A percentile compares a stretch with the other conserved stretches of the same genome.
Conservation (phyloP, 495 filamentous ascomycete genomes). For the Aspergillus kassunensis region DNA sequence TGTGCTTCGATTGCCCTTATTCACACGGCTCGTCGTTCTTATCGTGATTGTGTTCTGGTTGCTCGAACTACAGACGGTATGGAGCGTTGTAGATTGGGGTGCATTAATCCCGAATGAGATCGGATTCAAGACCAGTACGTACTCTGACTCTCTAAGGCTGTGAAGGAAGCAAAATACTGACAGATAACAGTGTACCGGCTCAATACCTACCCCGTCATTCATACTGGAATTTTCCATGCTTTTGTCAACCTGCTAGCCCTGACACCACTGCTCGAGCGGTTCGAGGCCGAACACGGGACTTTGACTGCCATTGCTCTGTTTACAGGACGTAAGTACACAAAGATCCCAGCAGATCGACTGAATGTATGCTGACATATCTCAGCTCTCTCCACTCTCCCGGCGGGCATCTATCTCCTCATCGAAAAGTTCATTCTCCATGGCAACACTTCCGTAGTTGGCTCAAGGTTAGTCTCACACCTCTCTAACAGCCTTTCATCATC, state of each 20-base stretch:
- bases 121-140: conserved; percentile 69
- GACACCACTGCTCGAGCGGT: conserved; percentile 81
- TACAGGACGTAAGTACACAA: conserved; percentile 69
- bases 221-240: conserved; percentile 72
- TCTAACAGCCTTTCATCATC: conserved; percentile 7
- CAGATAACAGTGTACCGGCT: conserved; percentile 72
- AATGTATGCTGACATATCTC: conserved; percentile 16
- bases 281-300: conserved; percentile 93
- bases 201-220: conserved; percentile 90
- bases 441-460: conserved; percentile 71
- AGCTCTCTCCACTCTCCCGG: conserved; percentile 80
- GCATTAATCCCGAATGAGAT: conserved; percentile 74
- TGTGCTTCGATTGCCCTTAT: conserved; percentile 78
- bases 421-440: conserved; percentile 62
- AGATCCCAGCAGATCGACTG: background rate
- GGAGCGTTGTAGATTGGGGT: conserved; percentile 69
- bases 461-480: conserved; percentile 59
- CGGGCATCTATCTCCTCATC: conserved; percentile 62
- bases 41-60: conserved; percentile 66
- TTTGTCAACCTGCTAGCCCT: conserved; percentile 76
- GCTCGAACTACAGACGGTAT: conserved; percentile 58
- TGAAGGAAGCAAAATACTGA: conserved; percentile 6
- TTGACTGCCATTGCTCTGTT: conserved; percentile 78
- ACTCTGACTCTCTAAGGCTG: background rate
- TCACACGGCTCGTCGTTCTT: conserved; percentile 72